These are phyloP conservation scores for Elongisporangium anandrum DNA, from an alignment of 352 stramenopile species.

Conservation along the genomic window DNA sequence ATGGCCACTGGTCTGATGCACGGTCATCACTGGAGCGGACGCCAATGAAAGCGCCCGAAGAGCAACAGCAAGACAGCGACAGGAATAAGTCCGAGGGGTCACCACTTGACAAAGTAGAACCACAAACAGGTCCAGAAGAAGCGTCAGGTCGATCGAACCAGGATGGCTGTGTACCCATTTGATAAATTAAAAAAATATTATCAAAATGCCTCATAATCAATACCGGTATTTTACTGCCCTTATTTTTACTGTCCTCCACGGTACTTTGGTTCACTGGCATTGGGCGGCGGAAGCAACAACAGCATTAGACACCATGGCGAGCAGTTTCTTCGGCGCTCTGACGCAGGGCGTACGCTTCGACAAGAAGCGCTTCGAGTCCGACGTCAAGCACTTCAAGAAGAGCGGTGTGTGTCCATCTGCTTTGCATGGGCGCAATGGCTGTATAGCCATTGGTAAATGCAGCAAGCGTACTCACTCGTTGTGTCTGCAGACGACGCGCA, in stretches of 20 bases:
- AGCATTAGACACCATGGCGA: constrained; percentile 31
- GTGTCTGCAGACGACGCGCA: constrained; percentile 9
- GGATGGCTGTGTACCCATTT: background rate
- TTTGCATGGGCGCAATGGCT: constrained; percentile 1
- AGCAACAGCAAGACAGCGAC: background rate
- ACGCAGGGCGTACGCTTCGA: constrained; percentile 70
- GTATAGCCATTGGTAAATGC: constrained; percentile 4
- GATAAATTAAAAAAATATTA: too few relatives aligned
- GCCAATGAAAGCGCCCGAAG: background rate
- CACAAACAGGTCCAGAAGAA: too few relatives aligned
- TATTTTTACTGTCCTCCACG: background rate
- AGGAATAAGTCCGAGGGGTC: background rate
- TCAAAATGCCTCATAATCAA: too few relatives aligned
- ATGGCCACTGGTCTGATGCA: constrained; percentile 50
- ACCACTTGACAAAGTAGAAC: background rate
- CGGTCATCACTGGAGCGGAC: constrained; percentile 36
- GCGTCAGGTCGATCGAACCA: too few relatives aligned
- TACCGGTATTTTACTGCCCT: background rate
- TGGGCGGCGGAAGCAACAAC: background rate
- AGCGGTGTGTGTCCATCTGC: constrained; percentile 5
- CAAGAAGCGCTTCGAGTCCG: constrained; percentile 42
- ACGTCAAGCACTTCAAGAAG: constrained; percentile 59
- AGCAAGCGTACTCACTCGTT: background rate
- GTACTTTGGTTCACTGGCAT: background rate
- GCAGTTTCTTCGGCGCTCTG: constrained; percentile 68